Conservation (phyloP, 2,329 filamentous ascomycete species). For the Colletotrichum orbiculare region DNA sequence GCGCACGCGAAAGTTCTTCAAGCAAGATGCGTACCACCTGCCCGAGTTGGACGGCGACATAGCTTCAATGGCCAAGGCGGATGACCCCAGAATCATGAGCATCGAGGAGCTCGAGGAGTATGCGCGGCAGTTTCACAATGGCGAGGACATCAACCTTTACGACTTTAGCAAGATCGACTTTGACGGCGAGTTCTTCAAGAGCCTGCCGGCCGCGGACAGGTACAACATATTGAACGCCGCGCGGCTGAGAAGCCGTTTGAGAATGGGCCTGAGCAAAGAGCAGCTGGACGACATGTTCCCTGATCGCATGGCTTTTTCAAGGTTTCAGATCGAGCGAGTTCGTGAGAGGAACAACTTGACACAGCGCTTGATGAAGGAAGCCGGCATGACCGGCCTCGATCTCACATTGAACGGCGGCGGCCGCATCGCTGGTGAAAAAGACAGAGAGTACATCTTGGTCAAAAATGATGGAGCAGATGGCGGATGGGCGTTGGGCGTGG, state of each 20-base stretch:
- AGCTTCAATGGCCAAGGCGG: constrained; percentile 85
- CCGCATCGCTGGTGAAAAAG: constrained; percentile 84
- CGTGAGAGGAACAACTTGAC: constrained; percentile 93
- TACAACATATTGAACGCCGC: constrained; percentile 99
- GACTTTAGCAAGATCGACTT: constrained; percentile 99
- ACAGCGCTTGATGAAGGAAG: constrained; percentile 92
- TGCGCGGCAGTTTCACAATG: constrained; percentile 88
- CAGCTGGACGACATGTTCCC: constrained; percentile 98
- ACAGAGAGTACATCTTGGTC: constrained; percentile 93
- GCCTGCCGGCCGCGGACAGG: constrained; percentile 86
- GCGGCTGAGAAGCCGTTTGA: constrained; percentile 83
- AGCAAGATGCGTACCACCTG: constrained; percentile 94
- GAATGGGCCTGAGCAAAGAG: constrained; percentile 97
- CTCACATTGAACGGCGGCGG: constrained; percentile 69
- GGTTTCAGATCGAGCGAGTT: constrained; percentile 95
- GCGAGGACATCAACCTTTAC: constrained; percentile 91
- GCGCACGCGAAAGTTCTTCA: constrained; percentile 82
- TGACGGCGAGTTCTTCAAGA: constrained; percentile 93
- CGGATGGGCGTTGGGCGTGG: constrained; percentile 94
- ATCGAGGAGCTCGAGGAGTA: constrained; percentile 95
- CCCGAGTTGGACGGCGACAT: constrained; percentile 86
- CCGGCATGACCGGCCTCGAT: constrained; percentile 86
- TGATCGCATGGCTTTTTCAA: constrained; percentile 95
- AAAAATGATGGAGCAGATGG: constrained; percentile 96
- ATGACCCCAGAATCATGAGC: constrained; percentile 97